Percentiles rank a stretch among this genome's conserved stretches.
Conservation (phyloP, 2,329 filamentous ascomycete species). For the Hymenoscyphus repandus region DNA sequence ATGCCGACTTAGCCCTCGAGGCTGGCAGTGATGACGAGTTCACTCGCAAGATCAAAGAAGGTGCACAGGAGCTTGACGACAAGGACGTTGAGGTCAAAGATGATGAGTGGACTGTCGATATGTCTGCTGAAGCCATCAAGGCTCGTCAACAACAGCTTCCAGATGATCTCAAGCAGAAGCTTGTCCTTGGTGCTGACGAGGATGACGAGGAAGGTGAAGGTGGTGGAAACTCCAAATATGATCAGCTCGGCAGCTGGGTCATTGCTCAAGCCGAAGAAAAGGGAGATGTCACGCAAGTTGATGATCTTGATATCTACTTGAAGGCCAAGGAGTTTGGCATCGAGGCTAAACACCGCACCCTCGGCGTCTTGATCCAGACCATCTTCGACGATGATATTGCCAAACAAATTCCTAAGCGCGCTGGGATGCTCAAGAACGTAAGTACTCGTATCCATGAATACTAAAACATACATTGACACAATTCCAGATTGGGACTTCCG, state of each 20-base stretch:
- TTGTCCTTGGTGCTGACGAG: slow-evolving; percentile 74
- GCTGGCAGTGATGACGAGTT: slow-evolving; percentile 89
- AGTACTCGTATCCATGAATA: slow-evolving; percentile 24
- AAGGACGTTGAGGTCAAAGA: slow-evolving; percentile 63
- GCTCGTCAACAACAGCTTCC: slow-evolving; percentile 90
- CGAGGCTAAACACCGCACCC: slow-evolving; percentile 87
- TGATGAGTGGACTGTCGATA: slow-evolving; percentile 93
- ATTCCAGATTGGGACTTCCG: slow-evolving; percentile 70
- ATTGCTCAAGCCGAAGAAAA: slow-evolving; percentile 65
- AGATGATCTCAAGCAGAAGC: slow-evolving; percentile 88
- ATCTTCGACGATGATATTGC: slow-evolving; percentile 88
- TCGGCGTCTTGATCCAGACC: slow-evolving; percentile 86
- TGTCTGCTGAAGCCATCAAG: slow-evolving; percentile 91
- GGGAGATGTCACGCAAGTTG: slow-evolving; percentile 71
- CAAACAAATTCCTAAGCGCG: slow-evolving; percentile 80
- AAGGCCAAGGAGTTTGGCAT: slow-evolving; percentile 97
- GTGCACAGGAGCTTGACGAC: slow-evolving; percentile 67
- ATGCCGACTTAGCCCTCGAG: slow-evolving; percentile 51
- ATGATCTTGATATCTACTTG: slow-evolving; percentile 87
- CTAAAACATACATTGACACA: slow-evolving; percentile 16
- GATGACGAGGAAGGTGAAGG: slow-evolving; percentile 78
- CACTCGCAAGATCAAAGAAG: slow-evolving; percentile 65
- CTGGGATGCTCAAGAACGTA: slow-evolving; percentile 83
- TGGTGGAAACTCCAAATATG: slow-evolving; percentile 71
- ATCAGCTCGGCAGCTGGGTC: slow-evolving; percentile 91